These are phyloP conservation scores for Catharanthus roseus DNA, from an alignment of 257 asterid genomes.

Conservation along the genomic window DNA sequence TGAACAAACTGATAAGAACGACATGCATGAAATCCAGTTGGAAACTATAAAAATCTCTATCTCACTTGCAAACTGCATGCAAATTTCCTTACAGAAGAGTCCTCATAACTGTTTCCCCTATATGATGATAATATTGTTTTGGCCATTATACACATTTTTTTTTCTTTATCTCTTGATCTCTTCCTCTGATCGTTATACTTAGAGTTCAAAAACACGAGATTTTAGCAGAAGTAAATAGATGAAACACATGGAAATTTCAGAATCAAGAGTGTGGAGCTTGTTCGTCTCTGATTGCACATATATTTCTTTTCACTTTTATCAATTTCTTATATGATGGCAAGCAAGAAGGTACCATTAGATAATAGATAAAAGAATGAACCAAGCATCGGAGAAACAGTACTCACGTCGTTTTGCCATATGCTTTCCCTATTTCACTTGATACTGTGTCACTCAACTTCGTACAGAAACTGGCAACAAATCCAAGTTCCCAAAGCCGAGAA, in stretches of 20 bases:
- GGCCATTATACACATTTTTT: neutral
- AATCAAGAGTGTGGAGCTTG: neutral
- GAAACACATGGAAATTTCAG: neutral
- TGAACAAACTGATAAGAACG: neutral
- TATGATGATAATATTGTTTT: neutral
- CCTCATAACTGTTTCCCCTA: neutral
- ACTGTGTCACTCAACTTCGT: conserved; percentile 94
- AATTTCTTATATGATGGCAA: neutral
- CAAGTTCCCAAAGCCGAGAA: conserved; percentile 69
- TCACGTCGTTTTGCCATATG: conserved; percentile 89
- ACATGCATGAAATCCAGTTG: neutral
- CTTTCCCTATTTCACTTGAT: conserved; percentile 98
- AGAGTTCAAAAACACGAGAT: neutral
- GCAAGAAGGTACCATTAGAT: neutral
- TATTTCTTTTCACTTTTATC: neutral
- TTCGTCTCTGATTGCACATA: neutral
- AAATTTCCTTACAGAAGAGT: neutral
- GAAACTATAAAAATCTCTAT: neutral
- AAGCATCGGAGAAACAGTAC: conserved; percentile 32
- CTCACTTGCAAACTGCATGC: neutral
- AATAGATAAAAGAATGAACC: conserved; percentile 10
- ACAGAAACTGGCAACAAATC: conserved; percentile 91
- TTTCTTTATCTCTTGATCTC: too few relatives aligned
- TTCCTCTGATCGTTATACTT: neutral
- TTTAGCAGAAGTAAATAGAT: neutral